These are phyloP conservation scores for Penicillium sp. DNA, from an alignment of 2,329 filamentous ascomycete species.

Conservation along the genomic window DNA sequence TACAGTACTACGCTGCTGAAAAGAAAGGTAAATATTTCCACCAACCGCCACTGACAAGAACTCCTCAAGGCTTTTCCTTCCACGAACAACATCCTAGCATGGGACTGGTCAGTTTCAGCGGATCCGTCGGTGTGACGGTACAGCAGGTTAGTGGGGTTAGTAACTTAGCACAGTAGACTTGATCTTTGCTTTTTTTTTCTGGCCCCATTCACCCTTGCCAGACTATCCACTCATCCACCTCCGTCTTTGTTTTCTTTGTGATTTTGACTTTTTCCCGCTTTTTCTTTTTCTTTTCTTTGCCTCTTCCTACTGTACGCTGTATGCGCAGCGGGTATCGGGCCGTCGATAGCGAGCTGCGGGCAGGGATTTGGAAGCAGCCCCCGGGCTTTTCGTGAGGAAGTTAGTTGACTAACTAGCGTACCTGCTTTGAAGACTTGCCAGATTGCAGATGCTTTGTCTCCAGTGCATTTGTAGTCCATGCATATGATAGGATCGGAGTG, in stretches of 20 bases:
- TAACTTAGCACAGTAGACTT: background rate
- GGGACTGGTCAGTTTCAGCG: slow-evolving; percentile 5
- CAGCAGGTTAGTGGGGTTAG: background rate
- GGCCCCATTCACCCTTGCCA: slow-evolving; percentile 1
- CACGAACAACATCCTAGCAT: background rate
- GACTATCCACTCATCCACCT: slow-evolving; percentile 5
- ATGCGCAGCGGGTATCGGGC: slow-evolving; percentile 37
- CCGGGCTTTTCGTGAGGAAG: slow-evolving; percentile 8
- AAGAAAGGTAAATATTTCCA: background rate
- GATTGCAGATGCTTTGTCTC: slow-evolving; percentile 2
- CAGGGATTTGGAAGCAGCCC: slow-evolving; percentile 30
- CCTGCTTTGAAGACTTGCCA: slow-evolving; percentile 11
- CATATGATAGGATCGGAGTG: background rate
- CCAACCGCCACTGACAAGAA: background rate
- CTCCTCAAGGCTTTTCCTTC: background rate
- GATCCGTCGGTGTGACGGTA: slow-evolving; percentile 11
- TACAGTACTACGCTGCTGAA: background rate
- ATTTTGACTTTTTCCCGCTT: background rate
- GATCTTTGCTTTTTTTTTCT: slow-evolving; percentile 4
- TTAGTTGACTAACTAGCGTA: slow-evolving; percentile 12
- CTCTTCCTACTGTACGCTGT: slow-evolving; percentile 31
- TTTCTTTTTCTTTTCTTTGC: slow-evolving; percentile 14
- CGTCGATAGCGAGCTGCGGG: slow-evolving; percentile 37
- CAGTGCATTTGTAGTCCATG: background rate
- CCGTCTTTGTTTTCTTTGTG: background rate